Percentiles rank a stretch among this genome's conserved stretches.
phyloP scores from a whole-genome alignment of 305 asterid genomes.

The Solanum aculeatissimum region DNA sequence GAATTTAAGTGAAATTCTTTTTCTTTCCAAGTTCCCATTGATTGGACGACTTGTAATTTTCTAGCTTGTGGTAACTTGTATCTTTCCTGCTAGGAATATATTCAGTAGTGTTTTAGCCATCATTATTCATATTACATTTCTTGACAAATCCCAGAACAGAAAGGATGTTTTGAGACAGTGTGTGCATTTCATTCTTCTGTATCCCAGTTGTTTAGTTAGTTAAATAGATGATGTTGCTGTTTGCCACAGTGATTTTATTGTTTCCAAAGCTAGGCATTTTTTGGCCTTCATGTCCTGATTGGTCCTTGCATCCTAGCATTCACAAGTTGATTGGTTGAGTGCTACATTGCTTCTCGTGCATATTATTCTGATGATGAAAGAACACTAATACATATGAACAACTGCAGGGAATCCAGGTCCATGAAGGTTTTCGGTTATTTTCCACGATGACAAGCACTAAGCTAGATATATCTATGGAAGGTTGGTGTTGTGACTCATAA shows the following conservation, averaged over 20 bases:
- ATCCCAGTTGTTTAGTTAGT: not conserved
- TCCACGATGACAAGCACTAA: constrained; percentile 81
- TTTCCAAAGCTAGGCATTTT: not conserved
- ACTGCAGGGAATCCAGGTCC: constrained; percentile 75
- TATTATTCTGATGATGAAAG: not conserved
- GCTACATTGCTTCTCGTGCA: not conserved
- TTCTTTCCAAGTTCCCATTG: not conserved
- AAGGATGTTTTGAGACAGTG: not conserved
- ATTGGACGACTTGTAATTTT: not conserved
- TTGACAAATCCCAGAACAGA: not conserved
- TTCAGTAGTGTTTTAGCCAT: not conserved
- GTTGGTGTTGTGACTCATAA: constrained; percentile 20
- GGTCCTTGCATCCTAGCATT: not conserved
- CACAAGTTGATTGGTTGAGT: not conserved
- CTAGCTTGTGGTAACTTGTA: not conserved
- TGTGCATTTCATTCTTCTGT: not conserved
- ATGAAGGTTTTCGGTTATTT: constrained; percentile 65
- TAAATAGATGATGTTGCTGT: not conserved
- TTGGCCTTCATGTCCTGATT: not conserved
- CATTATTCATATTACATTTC: not conserved
- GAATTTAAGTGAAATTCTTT: not conserved
- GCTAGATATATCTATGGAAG: constrained; percentile 51
- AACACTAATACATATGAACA: not conserved
- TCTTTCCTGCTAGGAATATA: not conserved
- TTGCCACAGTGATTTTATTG: not conserved